These are phyloP conservation scores for Colletotrichum ledebouriae DNA, from an alignment of 2,329 filamentous ascomycete genomes.

Conservation along the genomic window DNA sequence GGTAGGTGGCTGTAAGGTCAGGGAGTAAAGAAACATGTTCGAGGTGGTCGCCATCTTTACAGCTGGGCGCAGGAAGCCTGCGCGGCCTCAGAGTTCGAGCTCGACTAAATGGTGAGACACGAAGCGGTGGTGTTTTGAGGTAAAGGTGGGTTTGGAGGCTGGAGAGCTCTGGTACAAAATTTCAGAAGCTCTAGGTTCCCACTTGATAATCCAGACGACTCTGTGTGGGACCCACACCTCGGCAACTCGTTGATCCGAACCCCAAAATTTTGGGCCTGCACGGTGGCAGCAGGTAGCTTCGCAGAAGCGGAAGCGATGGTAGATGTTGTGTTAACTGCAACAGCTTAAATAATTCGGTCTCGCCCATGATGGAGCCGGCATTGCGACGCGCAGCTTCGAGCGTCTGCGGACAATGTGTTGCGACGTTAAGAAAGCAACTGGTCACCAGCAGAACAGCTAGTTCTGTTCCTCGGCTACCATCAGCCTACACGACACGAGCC, in stretches of 20 bases:
- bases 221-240: constrained; percentile 1
- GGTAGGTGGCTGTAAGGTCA: constrained; percentile 94
- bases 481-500: constrained; percentile 49
- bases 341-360: background rate
- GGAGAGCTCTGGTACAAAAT: constrained; percentile 40
- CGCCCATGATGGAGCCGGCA: constrained; percentile 43
- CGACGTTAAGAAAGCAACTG: constrained; percentile 41
- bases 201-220: constrained; percentile 27
- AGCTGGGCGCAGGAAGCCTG: constrained; percentile 65
- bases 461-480: constrained; percentile 37
- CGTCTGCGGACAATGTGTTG: constrained; percentile 46
- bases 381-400: constrained; percentile 45
- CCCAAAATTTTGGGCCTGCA: constrained; percentile 42
- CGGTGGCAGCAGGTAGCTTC: constrained; percentile 7
- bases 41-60: constrained; percentile 93
- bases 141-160: constrained; percentile 38
- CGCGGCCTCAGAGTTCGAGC: constrained; percentile 55
- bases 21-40: constrained; percentile 98
- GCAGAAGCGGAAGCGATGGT: background rate
- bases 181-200: constrained; percentile 42
- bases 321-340: background rate
- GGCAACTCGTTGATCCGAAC: constrained; percentile 35
- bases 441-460: constrained; percentile 21
- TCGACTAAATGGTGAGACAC: constrained; percentile 33
- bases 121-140: constrained; percentile 37